A percentile compares a stretch with the other conserved stretches of the same genome.
Conservation (phyloP, 2,329 filamentous ascomycete species). For the Coniochaeta sp. region DNA sequence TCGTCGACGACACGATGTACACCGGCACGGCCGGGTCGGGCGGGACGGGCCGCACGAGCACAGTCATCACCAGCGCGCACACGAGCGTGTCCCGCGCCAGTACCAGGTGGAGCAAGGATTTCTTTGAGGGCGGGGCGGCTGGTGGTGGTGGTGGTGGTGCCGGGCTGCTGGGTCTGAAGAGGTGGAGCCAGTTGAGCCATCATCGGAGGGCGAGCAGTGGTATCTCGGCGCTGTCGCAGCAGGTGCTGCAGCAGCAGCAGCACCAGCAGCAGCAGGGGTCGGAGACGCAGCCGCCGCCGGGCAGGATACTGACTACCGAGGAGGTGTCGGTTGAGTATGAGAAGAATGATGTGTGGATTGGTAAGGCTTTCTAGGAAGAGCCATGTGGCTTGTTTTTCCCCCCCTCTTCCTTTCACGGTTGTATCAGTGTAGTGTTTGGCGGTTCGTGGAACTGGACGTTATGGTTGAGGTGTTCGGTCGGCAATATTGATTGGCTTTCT, state of each 20-base stretch:
- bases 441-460: too few relatives aligned
- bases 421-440: too few relatives aligned
- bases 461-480: too few relatives aligned
- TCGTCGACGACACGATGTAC: slow-evolving; percentile 2
- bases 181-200: background rate
- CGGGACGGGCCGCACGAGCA: slow-evolving; percentile 12
- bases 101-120: slow-evolving; percentile 7
- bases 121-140: background rate
- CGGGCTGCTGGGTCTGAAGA: background rate
- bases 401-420: too few relatives aligned
- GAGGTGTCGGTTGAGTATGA: slow-evolving; percentile 15
- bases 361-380: background rate
- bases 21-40: slow-evolving; percentile 7
- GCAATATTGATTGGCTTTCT: too few relatives aligned
- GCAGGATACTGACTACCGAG: slow-evolving; percentile 13
- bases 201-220: background rate
- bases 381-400: too few relatives aligned
- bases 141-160: background rate
- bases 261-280: background rate
- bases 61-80: slow-evolving; percentile 10
- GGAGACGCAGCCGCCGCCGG: slow-evolving; percentile 7
- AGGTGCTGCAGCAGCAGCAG: background rate
- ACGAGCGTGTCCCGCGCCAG: slow-evolving; percentile 5
- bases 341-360: slow-evolving; percentile 1
- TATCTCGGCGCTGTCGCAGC: slow-evolving; percentile 6